Evolutionary conservation across 192 early-diverging fungal genomes (phyloP).

Genomic region (Coemansia sp.): DNA sequence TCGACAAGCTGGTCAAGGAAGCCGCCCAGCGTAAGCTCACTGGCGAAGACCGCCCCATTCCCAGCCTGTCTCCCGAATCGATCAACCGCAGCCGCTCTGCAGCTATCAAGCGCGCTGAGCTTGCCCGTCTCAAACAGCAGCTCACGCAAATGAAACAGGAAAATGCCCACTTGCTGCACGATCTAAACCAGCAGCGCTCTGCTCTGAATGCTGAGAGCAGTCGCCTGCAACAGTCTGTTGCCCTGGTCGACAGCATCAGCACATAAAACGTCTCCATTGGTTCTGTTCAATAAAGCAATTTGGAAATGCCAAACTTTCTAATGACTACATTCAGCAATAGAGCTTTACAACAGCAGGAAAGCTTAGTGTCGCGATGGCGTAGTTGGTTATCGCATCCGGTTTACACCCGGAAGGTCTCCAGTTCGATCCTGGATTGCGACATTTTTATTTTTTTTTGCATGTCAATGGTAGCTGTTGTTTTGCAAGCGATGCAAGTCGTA

Average conservation of each 20-base stretch:
- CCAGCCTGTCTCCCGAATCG: constrained; percentile 36
- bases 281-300: neutral
- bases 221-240: constrained; percentile 15
- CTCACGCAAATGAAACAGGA: constrained; percentile 26
- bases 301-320: too few relatives aligned
- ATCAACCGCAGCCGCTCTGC: constrained; percentile 39
- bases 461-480: too few relatives aligned
- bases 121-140: constrained; percentile 25
- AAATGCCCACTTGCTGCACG: constrained; percentile 15
- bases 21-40: constrained; percentile 28
- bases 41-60: constrained; percentile 10
- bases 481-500: too few relatives aligned
- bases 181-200: constrained; percentile 14
- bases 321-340: neutral
- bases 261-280: neutral
- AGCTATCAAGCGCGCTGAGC: constrained; percentile 41
- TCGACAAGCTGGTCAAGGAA: constrained; percentile 38
- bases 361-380: constrained; percentile 5
- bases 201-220: constrained; percentile 19
- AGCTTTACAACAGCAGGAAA: neutral
- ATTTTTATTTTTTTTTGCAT: constrained; percentile 2
- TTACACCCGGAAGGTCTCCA: constrained; percentile 22
- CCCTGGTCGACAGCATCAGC: constrained; percentile 11
- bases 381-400: constrained; percentile 24
- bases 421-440: constrained; percentile 24